Base-by-base conservation (phyloP, 306 rosid genomes). In the Vigna reflexopilosa region DNA sequence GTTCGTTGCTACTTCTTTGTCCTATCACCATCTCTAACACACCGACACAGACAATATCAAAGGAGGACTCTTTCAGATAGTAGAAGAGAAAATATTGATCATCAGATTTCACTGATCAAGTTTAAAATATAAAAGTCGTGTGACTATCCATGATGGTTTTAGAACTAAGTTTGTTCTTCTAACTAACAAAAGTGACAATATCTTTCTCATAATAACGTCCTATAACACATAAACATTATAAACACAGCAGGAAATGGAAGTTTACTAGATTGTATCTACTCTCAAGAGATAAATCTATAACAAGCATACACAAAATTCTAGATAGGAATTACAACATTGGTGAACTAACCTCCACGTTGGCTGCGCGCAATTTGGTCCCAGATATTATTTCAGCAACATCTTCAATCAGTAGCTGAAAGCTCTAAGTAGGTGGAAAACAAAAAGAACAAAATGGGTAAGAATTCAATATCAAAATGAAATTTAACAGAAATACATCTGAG, bases 351-450 rank as follows among this genome's bases (percentile, higher is more conserved):
- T 77, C 70, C 72, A 86, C 57, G 84, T 88, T 91, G 81, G 86
- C 73, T 81, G 82, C 76, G 74, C 77, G 82, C 79, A 81, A 77
- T 50, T 77, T 79, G 49, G 84, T 32, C 75, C 82, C 90, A 28
- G 83, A 55, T 67, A 80, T 80, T 82, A 86, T 80, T 79, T 70
- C 88, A 72, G 81, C 84, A 6, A 90, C 87, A 57, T 83, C 89
- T 77, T 90, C 91, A 81, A 94, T 81, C 83, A 91, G 81, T 75
- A 77, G 77, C 42, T 87, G 90, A 83, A 94, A 91, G 40, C 83
- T 85, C 98, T 91, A 85, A 22, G 67, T 49, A 52, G 50, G 32
- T 34, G 70, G 44, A 70, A 63, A 78, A 74, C 64, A 70, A 42
- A 56, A 77, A 40, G 62, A 65, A 51, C 56, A 40, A 63, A 78